A percentile compares a stretch with the other conserved stretches of the same genome.
Conservation (phyloP, 2,329 filamentous ascomycete species). For the Verticillium albo-atrum region DNA sequence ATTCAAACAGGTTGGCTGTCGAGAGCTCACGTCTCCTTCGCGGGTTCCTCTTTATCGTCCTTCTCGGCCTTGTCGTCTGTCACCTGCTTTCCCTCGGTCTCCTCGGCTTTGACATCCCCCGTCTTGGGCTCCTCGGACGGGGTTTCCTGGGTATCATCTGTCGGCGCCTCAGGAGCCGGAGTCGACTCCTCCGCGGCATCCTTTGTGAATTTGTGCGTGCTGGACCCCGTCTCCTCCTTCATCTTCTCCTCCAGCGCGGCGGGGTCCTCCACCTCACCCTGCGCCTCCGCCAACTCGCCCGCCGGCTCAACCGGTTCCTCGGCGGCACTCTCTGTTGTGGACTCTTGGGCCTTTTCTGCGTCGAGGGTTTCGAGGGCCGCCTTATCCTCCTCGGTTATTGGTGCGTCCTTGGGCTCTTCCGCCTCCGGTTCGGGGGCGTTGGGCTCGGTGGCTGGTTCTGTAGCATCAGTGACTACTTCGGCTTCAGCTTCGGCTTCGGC, state of each 20-base stretch:
- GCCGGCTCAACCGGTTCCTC: conserved; percentile 11
- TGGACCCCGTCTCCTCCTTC: conserved; percentile 1
- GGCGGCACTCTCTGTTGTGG: conserved; percentile 3
- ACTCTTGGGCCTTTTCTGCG: not conserved
- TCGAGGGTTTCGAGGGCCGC: not conserved
- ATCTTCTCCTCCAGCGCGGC: conserved; percentile 16
- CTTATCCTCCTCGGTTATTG: not conserved
- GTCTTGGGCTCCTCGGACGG: conserved; percentile 9
- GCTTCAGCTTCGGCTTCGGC: not conserved
- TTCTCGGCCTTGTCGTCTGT: not conserved
- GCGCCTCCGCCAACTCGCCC: conserved; percentile 3
- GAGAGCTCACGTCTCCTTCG: conserved; percentile 2
- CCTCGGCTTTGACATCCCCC: conserved; percentile 16
- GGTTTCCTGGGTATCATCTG: conserved; percentile 1
- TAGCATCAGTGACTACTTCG: not conserved
- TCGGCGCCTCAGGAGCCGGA: conserved; percentile 14
- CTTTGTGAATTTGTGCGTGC: conserved; percentile 17
- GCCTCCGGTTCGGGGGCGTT: not conserved
- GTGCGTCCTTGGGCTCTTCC: not conserved
- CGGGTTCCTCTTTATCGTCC: not conserved
- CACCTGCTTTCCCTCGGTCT: not conserved
- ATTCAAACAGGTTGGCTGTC: too few relatives aligned
- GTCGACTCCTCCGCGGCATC: conserved; percentile 16
- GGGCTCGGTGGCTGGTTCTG: not conserved
- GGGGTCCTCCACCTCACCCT: conserved; percentile 6